These are phyloP conservation scores for Pyrus bretschneideri DNA, from an alignment of 306 rosid genomes.

Conservation along the genomic window DNA sequence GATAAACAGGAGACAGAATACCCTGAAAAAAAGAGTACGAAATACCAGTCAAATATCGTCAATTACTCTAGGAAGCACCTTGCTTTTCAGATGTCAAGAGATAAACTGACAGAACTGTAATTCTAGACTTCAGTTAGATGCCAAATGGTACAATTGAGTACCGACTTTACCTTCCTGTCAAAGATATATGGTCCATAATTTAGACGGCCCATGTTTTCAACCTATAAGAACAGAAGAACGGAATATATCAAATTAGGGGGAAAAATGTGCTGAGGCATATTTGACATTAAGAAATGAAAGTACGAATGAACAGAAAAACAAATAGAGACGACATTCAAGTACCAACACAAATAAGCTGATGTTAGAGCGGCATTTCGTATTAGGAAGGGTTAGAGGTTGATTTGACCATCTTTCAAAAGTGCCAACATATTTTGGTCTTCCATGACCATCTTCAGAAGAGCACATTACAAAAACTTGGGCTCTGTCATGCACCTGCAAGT, in stretches of 20 bases:
- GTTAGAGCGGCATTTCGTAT: slow-evolving; percentile 42
- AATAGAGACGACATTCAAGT: slow-evolving; percentile 7
- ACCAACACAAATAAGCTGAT: slow-evolving; percentile 69
- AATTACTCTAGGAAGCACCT: too few relatives aligned
- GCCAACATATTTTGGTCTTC: slow-evolving; percentile 62
- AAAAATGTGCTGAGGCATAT: background rate
- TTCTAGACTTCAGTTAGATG: too few relatives aligned
- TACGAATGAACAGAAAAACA: slow-evolving; percentile 1
- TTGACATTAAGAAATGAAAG: background rate
- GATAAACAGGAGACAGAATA: slow-evolving; percentile 74
- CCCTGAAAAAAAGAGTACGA: slow-evolving; percentile 42
- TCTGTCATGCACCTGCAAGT: slow-evolving; percentile 83
- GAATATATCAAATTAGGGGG: slow-evolving; percentile 6
- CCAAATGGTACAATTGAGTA: background rate
- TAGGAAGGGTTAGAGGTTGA: slow-evolving; percentile 53
- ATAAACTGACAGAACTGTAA: too few relatives aligned
- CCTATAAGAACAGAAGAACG: slow-evolving; percentile 38
- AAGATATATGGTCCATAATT: slow-evolving; percentile 75
- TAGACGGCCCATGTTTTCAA: slow-evolving; percentile 88
- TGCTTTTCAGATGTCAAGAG: too few relatives aligned
- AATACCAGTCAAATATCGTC: too few relatives aligned
- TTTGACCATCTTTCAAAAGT: slow-evolving; percentile 67
- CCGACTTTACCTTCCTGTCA: slow-evolving; percentile 66
- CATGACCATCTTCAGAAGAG: slow-evolving; percentile 36
- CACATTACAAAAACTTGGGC: slow-evolving; percentile 82